Conservation (phyloP, 2,329 filamentous ascomycete species). For the Epichloe typhina region DNA sequence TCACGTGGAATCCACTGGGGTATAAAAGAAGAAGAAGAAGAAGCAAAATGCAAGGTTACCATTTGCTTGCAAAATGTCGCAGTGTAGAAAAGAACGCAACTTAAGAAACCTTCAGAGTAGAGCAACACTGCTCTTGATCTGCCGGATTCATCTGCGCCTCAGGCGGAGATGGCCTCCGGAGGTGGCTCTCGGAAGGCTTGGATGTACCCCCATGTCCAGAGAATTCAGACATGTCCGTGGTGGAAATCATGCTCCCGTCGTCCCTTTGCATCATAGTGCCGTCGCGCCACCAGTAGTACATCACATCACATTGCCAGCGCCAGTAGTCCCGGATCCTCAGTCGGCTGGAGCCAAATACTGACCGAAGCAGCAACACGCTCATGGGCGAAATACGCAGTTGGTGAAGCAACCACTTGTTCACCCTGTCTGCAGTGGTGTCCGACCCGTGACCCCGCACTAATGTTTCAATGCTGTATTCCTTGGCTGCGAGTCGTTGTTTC, state of each 20-base stretch:
- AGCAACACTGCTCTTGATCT: slow-evolving; percentile 2
- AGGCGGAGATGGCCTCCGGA: slow-evolving; percentile 7
- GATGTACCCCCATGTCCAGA: slow-evolving; percentile 15
- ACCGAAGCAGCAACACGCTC: slow-evolving; percentile 30
- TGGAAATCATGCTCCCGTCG: slow-evolving; percentile 8
- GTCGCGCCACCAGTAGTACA: slow-evolving; percentile 25
- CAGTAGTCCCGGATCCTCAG: slow-evolving; percentile 20
- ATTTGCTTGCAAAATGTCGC: too few relatives aligned
- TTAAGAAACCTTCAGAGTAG: too few relatives aligned
- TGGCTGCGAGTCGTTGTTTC: slow-evolving; percentile 28
- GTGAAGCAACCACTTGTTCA: slow-evolving; percentile 40
- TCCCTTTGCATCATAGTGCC: slow-evolving; percentile 9
- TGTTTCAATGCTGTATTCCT: slow-evolving; percentile 34
- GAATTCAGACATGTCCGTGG: slow-evolving; percentile 13
- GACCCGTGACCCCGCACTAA: slow-evolving; percentile 24
- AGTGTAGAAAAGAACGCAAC: too few relatives aligned
- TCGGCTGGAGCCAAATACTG: slow-evolving; percentile 15
- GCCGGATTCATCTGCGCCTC: not conserved
- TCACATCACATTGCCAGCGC: slow-evolving; percentile 25
- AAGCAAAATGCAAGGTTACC: too few relatives aligned
- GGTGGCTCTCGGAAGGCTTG: slow-evolving; percentile 11
- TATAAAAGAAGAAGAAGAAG: too few relatives aligned
- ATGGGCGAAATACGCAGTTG: slow-evolving; percentile 34
- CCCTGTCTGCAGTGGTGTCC: slow-evolving; percentile 29
- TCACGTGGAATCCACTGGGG: too few relatives aligned